Evolutionary conservation across 2,329 filamentous ascomycete species (phyloP).

Genomic region (Neobulgaria alba): DNA sequence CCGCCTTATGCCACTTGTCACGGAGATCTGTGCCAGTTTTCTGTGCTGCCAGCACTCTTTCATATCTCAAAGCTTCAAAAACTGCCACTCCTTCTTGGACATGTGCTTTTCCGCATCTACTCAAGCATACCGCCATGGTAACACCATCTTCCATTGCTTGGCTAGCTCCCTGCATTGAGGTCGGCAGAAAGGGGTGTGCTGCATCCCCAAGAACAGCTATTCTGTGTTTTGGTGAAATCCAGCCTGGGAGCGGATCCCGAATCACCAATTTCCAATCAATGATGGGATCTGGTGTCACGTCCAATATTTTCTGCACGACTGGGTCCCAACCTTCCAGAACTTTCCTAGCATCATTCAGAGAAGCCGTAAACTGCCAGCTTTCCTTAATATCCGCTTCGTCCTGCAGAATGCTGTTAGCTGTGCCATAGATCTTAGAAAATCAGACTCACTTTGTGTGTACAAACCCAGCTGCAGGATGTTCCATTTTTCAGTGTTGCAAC

Average conservation of each 20-base stretch:
- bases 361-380: constrained; percentile 31
- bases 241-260: constrained; percentile 25
- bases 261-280: constrained; percentile 28
- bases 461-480: constrained; percentile 45
- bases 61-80: constrained; percentile 20
- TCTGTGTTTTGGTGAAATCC: constrained; percentile 21
- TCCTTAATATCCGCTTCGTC: constrained; percentile 37
- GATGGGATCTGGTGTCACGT: constrained; percentile 19
- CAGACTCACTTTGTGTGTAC: constrained; percentile 37
- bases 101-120: constrained; percentile 12
- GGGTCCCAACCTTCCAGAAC: constrained; percentile 20
- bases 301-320: constrained; percentile 18
- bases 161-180: constrained; percentile 31
- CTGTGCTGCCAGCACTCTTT: constrained; percentile 17
- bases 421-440: constrained; percentile 21
- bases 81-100: constrained; percentile 15
- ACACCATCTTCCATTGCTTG: constrained; percentile 34
- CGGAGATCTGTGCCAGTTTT: constrained; percentile 19
- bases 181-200: constrained; percentile 33
- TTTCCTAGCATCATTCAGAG: constrained; percentile 11
- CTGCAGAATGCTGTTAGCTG: constrained; percentile 5
- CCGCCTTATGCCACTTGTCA: constrained; percentile 19
- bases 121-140: constrained; percentile 30
- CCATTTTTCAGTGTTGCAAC: constrained; percentile 44
- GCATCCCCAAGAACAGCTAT: constrained; percentile 32